These are phyloP conservation scores for Scheffersomyces spartinae DNA, from an alignment of 805 yeast genomes.

Conservation along the genomic window DNA sequence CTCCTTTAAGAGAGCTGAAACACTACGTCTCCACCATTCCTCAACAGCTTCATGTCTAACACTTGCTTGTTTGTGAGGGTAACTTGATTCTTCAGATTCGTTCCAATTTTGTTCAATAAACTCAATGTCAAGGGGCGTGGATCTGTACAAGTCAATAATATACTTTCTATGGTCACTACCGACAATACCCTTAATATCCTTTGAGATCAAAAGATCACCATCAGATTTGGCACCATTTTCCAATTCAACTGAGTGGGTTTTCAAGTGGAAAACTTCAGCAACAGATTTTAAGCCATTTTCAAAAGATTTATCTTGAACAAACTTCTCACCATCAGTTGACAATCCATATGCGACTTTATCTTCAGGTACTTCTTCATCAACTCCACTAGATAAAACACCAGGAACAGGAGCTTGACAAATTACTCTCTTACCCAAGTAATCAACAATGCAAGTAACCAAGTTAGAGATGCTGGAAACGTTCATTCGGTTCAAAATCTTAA, in stretches of 20 bases:
- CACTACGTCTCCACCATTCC: constrained; percentile 74
- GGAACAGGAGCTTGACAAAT: constrained; percentile 95
- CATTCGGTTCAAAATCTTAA: constrained; percentile 54
- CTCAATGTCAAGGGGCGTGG: constrained; percentile 75
- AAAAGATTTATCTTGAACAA: constrained; percentile 43
- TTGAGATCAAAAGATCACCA: constrained; percentile 50
- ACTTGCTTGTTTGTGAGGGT: constrained; percentile 74
- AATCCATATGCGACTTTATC: constrained; percentile 65
- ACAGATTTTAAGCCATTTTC: constrained; percentile 44
- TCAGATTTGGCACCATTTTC: constrained; percentile 29
- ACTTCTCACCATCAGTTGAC: constrained; percentile 43
- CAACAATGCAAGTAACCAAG: constrained; percentile 76
- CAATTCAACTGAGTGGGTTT: constrained; percentile 48
- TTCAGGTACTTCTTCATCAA: constrained; percentile 27
- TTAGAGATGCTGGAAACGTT: constrained; percentile 56
- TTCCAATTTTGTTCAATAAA: constrained; percentile 52
- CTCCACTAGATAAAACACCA: constrained; percentile 52
- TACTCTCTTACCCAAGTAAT: constrained; percentile 79
- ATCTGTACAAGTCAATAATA: constrained; percentile 70
- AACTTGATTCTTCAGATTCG: constrained; percentile 32
- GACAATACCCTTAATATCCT: constrained; percentile 72
- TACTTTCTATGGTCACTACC: constrained; percentile 84
- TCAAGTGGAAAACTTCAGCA: constrained; percentile 69
- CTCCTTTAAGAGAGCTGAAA: constrained; percentile 38
- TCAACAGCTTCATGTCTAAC: constrained; percentile 83